Conservation (phyloP, 2,329 filamentous ascomycete species). For the Fusarium secorum region DNA sequence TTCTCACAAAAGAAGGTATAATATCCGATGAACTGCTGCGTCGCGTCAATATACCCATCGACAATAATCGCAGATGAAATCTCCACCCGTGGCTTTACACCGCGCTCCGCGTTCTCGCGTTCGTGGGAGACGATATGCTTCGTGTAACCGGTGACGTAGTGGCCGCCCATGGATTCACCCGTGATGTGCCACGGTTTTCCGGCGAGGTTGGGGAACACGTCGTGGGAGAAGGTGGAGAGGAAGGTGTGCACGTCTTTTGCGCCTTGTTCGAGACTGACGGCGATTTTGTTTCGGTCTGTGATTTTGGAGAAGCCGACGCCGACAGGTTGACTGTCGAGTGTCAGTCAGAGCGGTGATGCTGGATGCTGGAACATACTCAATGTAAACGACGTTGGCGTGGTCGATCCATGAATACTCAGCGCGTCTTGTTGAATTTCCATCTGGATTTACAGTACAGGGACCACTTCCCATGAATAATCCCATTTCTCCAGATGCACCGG, state of each 20-base stretch:
- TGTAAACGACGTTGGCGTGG: slow-evolving; percentile 23
- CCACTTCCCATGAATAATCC: slow-evolving; percentile 30
- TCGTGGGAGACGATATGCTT: slow-evolving; percentile 10
- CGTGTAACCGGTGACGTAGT: slow-evolving; percentile 29
- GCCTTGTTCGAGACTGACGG: slow-evolving; percentile 16
- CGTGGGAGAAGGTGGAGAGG: background rate
- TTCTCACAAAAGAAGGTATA: slow-evolving; percentile 27
- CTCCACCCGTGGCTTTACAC: background rate
- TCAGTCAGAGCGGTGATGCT: background rate
- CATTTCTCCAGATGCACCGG: slow-evolving; percentile 24
- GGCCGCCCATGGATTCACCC: slow-evolving; percentile 30
- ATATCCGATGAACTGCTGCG: slow-evolving; percentile 15
- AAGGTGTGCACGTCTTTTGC: slow-evolving; percentile 21
- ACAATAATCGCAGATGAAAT: slow-evolving; percentile 19
- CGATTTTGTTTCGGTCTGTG: slow-evolving; percentile 19
- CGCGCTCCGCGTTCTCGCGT: background rate
- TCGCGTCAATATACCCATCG: slow-evolving; percentile 29
- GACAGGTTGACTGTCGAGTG: slow-evolving; percentile 11
- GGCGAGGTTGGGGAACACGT: slow-evolving; percentile 21
- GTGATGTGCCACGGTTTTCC: slow-evolving; percentile 28
- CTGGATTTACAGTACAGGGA: slow-evolving; percentile 15
- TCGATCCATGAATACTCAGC: slow-evolving; percentile 27
- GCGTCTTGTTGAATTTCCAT: slow-evolving; percentile 24
- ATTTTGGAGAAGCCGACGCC: slow-evolving; percentile 32
- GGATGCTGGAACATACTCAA: background rate